Conservation (phyloP, 805 yeast genomes). For the Myxozyma geophila region DNA sequence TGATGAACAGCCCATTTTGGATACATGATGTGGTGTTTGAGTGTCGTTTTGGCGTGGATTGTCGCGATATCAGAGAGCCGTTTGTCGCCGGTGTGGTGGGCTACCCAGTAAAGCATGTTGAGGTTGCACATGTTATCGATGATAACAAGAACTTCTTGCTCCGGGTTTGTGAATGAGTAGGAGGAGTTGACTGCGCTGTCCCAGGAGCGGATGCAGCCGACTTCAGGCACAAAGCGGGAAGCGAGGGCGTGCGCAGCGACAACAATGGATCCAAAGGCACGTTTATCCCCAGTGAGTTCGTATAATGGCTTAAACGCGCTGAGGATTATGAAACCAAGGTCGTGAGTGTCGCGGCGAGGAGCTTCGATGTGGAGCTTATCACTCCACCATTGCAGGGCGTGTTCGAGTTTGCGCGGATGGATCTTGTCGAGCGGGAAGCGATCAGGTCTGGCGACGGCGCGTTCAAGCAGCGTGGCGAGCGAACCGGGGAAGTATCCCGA, state of each 20-base stretch:
- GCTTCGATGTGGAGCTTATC: constrained; percentile 8
- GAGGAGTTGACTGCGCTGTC: constrained; percentile 37
- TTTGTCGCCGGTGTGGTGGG: constrained; percentile 42
- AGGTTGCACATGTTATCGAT: constrained; percentile 38
- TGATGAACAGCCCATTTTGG: constrained; percentile 42
- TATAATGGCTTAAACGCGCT: constrained; percentile 43
- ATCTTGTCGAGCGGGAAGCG: constrained; percentile 5
- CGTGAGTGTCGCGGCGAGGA: constrained; percentile 43
- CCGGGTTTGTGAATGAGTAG: constrained; percentile 35
- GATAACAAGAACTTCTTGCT: constrained; percentile 43
- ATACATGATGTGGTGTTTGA: constrained; percentile 40
- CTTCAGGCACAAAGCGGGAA: constrained; percentile 39
- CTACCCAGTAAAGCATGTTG: constrained; percentile 43
- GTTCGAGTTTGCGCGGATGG: constrained; percentile 11
- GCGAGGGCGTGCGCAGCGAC: constrained; percentile 44
- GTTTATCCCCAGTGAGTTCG: constrained; percentile 33
- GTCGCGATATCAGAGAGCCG: constrained; percentile 42
- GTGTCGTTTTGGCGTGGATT: constrained; percentile 44
- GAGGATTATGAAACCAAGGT: constrained; percentile 43
- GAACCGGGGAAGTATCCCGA: constrained; percentile 21
- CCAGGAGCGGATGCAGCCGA: constrained; percentile 44
- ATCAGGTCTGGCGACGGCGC: constrained; percentile 10
- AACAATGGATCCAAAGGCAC: constrained; percentile 38
- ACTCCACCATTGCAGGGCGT: constrained; percentile 19
- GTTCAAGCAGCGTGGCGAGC: constrained; percentile 15